Evolutionary conservation across 139 green algal genomes (phyloP), one percentile per base, ranked within the genome.

Genomic region (Chlorella sp.): DNA sequence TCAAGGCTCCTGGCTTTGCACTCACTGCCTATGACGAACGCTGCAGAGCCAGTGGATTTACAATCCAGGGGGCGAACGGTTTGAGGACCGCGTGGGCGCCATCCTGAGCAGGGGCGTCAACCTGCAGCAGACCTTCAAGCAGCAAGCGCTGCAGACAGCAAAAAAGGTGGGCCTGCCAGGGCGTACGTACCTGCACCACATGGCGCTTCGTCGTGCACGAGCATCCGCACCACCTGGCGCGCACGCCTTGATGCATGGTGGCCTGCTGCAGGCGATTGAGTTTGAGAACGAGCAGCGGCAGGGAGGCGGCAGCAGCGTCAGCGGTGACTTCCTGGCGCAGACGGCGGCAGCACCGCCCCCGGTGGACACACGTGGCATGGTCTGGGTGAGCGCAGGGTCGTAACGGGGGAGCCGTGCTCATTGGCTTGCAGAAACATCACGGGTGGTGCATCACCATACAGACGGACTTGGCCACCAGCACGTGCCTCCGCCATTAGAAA

Each of bases 81-180:
- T 70, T 55, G 64, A 70, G 64, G 64, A 70, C 32, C 5, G 64
- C 5, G 64, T 70, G 3, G 64, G 64, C 30, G 31, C 31, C 23
- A 70, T 70, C 64, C 30, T 70, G 32, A 35, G 23, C 32, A 31
- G 64, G 31, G 64, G 64, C 10, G 30, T 51, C 10, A 70, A 70
- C 33, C 24, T 64, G 55, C 55, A 64, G 24, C 14, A 64, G 24
- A 64, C 55, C 22, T 64, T 64, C 55, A 64, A 64, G 24, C 55
- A 64, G 55, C 55, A 64, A 31, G 55, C 55, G 27, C 55, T 64
- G 6, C 22, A 31, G 17, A 64, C 55, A 29, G 55, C 55, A 27
- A 64, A 64, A 20, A 64, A 30, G 55, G 55, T 64, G 55, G 24
- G 55, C 27, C 4, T 30, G 6, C 20, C 22, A 64, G 24, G 4